These are phyloP conservation scores for Cyclotella cryptica DNA, from an alignment of 108 stramenopile species.

Conservation along the genomic window DNA sequence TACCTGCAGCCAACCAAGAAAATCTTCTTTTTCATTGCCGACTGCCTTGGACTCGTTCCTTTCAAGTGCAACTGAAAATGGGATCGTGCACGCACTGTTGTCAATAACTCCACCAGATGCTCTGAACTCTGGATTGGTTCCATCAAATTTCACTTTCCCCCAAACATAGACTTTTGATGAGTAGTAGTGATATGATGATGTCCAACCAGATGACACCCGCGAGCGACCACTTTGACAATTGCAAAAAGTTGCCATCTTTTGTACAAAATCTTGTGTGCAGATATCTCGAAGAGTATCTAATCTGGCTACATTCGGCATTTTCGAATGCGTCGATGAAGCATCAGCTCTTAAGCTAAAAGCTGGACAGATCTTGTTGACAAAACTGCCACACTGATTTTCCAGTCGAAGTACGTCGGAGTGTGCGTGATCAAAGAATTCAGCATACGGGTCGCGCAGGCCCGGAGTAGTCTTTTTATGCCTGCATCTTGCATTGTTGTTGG, in stretches of 20 bases:
- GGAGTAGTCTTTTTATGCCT: neutral
- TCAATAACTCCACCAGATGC: neutral
- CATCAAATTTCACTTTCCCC: conserved; percentile 19
- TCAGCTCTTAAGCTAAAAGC: conserved; percentile 8
- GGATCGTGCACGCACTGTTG: conserved; percentile 24
- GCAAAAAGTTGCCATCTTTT: conserved; percentile 14
- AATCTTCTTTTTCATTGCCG: conserved; percentile 11
- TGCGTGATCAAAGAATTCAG: conserved; percentile 88
- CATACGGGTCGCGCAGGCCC: conserved; percentile 70
- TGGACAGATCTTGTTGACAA: conserved; percentile 5
- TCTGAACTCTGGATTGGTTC: neutral
- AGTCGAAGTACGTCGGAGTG: conserved; percentile 7
- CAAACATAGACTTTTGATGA: conserved; percentile 31
- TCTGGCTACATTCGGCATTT: conserved; percentile 30
- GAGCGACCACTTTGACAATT: neutral
- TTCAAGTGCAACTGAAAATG: conserved; percentile 14
- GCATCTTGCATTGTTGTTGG: neutral
- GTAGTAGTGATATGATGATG: conserved; percentile 38
- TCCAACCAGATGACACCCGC: conserved; percentile 33
- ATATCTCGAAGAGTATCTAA: conserved; percentile 36
- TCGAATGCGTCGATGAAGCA: conserved; percentile 9
- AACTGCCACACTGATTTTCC: conserved; percentile 41
- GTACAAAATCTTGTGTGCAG: conserved; percentile 44
- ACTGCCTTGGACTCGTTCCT: neutral
- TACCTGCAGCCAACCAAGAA: conserved; percentile 45